Evolutionary conservation across 306 rosid genomes (phyloP).

Genomic region (Adenanthera pavonina): DNA sequence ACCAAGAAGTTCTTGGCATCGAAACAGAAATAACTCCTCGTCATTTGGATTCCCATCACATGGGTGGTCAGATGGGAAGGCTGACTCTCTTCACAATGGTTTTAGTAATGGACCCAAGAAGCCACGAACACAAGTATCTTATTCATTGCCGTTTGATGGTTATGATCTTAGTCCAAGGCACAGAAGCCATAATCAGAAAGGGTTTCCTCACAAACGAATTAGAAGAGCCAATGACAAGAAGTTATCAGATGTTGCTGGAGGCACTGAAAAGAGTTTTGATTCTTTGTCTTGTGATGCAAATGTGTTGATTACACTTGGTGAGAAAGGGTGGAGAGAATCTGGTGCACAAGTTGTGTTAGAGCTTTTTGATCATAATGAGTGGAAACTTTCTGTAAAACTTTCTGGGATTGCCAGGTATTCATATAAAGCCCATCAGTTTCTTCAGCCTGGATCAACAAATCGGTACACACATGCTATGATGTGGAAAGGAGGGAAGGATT

Average conservation of each 20-base stretch:
- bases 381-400: conserved; percentile 90
- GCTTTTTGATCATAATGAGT: conserved; percentile 82
- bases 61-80: conserved; percentile 79
- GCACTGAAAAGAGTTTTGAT: conserved; percentile 68
- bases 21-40: conserved; percentile 59
- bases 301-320: conserved; percentile 72
- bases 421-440: conserved; percentile 92
- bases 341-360: conserved; percentile 76
- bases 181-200: conserved; percentile 60
- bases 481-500: conserved; percentile 99
- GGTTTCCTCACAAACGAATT: conserved; percentile 73
- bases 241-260: conserved; percentile 62
- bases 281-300: conserved; percentile 76
- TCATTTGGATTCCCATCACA: conserved; percentile 63
- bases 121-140: conserved; percentile 94
- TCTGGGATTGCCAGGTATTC: conserved; percentile 76
- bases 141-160: conserved; percentile 75
- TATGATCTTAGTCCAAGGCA: conserved; percentile 63
- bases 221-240: conserved; percentile 87
- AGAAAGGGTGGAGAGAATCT: conserved; percentile 92
- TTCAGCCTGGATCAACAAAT: conserved; percentile 97
- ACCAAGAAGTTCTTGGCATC: conserved; percentile 81
- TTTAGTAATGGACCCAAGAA: conserved; percentile 85
- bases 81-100: conserved; percentile 63
- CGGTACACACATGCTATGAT: conserved; percentile 97